Percentiles rank a stretch among this genome's conserved stretches.
phyloP scores from a whole-genome alignment of 225 moss, liverwort and hornwort species.

The Climacium dendroides region DNA sequence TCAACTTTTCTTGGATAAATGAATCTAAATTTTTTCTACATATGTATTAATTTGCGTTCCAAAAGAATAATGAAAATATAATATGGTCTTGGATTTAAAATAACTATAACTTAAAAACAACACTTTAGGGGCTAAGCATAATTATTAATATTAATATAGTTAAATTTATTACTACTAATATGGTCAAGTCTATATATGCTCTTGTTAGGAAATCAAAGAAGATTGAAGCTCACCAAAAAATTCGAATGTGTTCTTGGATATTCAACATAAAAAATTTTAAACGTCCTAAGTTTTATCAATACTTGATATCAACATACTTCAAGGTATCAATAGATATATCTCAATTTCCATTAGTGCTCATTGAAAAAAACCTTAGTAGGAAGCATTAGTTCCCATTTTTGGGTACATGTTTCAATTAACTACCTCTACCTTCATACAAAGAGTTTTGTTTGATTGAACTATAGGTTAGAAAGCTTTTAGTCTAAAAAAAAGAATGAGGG shows the following conservation, averaged over 20 bases:
- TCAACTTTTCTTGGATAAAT: background rate
- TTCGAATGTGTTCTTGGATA: background rate
- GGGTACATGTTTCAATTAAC: background rate
- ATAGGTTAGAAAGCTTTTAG: background rate
- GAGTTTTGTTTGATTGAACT: accelerated
- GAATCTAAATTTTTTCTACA: background rate
- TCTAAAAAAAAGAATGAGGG: too few species aligned
- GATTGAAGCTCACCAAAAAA: accelerated
- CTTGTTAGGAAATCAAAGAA: background rate
- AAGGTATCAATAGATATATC: background rate
- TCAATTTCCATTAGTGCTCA: background rate
- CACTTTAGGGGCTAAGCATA: background rate
- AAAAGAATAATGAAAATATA: background rate
- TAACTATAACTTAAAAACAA: background rate
- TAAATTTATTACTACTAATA: background rate
- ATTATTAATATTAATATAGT: background rate
- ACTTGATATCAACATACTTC: background rate
- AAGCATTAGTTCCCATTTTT: background rate
- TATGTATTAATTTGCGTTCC: accelerated
- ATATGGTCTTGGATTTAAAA: background rate
- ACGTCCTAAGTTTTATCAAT: background rate
- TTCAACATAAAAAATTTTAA: accelerated
- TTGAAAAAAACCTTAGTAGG: accelerated
- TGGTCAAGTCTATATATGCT: background rate
- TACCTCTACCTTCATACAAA: background rate